Base-by-base conservation (phyloP, 495 filamentous ascomycete genomes). In the Trichoderma orchidacearum region DNA sequence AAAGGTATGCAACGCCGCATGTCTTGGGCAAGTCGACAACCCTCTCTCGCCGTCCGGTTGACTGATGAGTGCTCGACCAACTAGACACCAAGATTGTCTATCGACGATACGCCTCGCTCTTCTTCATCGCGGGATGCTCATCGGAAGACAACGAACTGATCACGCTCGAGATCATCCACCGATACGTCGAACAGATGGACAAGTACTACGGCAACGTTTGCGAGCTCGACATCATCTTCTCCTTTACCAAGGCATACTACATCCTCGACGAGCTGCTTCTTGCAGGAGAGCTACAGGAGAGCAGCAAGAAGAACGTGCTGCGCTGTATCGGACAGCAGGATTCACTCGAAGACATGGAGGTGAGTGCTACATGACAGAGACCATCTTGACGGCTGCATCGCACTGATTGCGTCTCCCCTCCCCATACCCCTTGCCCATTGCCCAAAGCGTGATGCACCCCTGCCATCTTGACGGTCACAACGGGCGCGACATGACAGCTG, bases 201-300 rank as follows among this genome's bases (percentile, higher is more conserved):
- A 99, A 97, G 69, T 99, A 97, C 78, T 99, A 99, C 68, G 93
- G 93, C 69, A 99, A 99, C 72, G 93, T 99, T 57, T 99, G 93
- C 73, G 93, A 98, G 76, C 78, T 98, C 71, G 93, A 98, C 79
- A 75, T 98, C 72, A 94, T 98, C 59, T 98, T 98, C 73, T 97
- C 96, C 71, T 98, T 72, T 66, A 73, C 74, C 61, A 75, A 95
- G 85, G 93, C 96, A 56, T 98, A 98, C 72, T 94, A 94, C 17
- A 98, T 98, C 56, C 81, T 98, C 32, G 93, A 98, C 68, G 93
- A 98, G 70, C 89, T 98, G 54, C 95, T 80, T 76, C 83, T 98
- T 52, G 93, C 93, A 1, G 93, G 93, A 54, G 93, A 98, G 77
- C 89, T 98, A 59, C 89, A 98, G 73, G 93, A 99, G 72, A 97